Base-by-base conservation (phyloP, 371 early-diverging fungal genomes). In the Phascolomyces articulosus region DNA sequence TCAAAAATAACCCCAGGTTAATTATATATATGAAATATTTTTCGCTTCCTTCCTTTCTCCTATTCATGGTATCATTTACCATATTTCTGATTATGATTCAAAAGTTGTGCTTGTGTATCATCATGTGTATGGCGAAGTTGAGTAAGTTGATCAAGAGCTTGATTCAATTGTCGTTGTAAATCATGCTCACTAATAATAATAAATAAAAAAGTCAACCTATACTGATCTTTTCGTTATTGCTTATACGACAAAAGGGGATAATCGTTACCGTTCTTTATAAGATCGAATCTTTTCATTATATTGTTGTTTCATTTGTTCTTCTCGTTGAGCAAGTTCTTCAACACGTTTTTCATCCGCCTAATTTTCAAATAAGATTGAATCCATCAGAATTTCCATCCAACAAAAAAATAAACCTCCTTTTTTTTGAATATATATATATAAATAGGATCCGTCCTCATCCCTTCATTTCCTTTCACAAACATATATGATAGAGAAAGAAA, bases 151-250 rank as follows among this genome's bases (percentile, higher is more conserved):
- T 92, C 93, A 54, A 90, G 89, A 49, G 94, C 86, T 40, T 92
- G 91, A 40, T 89, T 90, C 24, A 96, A 72, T 63, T 94, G 94
- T 21, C 87, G 83, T 65, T 95, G 93, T 21, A 96, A 72, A 18
- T 91, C 89, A 49, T 90, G 83, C 58, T 96, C 96, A n/a, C 93
- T 91, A 62, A 0, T 11, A 9, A 27, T 6, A 27, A 20, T 38
- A 38, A 28, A 16, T 28, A 28, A 23, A 21, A 21, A 0, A 11
- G 7, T 11, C 23, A 7, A 6, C 34, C 16, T 6, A 21, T n/a
- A 26, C n/a, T n/a, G n/a, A n/a, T n/a, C n/a, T n/a, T n/a, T 15
- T 44, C 44, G 15, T 44, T 6, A 18, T 44, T 16, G 18, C 2
- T 6, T 9, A 49, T 49, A 20, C 49, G n/a, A 6, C 26, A 10